Evolutionary conservation across 2,329 filamentous ascomycete species (phyloP).

Genomic region (Alternaria longipes): DNA sequence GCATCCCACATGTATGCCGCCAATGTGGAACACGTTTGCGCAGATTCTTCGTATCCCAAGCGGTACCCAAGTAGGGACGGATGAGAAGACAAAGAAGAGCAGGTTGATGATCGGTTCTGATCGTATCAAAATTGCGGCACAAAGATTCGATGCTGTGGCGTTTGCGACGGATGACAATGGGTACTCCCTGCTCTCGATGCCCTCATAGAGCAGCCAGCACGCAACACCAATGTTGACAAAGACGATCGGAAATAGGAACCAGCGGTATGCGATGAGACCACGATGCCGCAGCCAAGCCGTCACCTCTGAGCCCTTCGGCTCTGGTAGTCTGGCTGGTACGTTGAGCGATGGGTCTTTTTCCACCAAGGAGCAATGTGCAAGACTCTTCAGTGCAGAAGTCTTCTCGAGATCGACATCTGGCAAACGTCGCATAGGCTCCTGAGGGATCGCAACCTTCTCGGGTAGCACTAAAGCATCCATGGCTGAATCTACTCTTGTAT

Average conservation of each 20-base stretch:
- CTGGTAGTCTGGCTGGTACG: conserved; percentile 28
- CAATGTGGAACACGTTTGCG: conserved; percentile 49
- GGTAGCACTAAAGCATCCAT: conserved; percentile 1
- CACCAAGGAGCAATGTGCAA: conserved; percentile 20
- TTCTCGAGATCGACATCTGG: conserved; percentile 20
- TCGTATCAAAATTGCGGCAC: conserved; percentile 45
- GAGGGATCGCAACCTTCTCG: neutral
- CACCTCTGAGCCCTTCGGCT: conserved; percentile 38
- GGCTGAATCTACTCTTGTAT: conserved; percentile 1
- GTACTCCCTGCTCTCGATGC: conserved; percentile 28
- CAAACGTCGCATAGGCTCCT: neutral
- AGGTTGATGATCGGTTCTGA: conserved; percentile 51
- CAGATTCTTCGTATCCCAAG: conserved; percentile 45
- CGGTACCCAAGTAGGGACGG: conserved; percentile 42
- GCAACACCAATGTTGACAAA: conserved; percentile 40
- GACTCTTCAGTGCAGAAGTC: conserved; percentile 17
- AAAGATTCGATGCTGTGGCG: conserved; percentile 51
- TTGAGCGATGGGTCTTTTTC: conserved; percentile 28
- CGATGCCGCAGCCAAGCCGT: conserved; percentile 46
- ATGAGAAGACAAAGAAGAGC: conserved; percentile 49
- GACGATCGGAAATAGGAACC: conserved; percentile 42
- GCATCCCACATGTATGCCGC: conserved; percentile 50
- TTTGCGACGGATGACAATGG: conserved; percentile 45
- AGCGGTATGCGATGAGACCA: conserved; percentile 44
- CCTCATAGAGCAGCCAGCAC: conserved; percentile 37